Conservation (phyloP, 371 early-diverging fungal genomes). For the Rhizopus arrhizus region DNA sequence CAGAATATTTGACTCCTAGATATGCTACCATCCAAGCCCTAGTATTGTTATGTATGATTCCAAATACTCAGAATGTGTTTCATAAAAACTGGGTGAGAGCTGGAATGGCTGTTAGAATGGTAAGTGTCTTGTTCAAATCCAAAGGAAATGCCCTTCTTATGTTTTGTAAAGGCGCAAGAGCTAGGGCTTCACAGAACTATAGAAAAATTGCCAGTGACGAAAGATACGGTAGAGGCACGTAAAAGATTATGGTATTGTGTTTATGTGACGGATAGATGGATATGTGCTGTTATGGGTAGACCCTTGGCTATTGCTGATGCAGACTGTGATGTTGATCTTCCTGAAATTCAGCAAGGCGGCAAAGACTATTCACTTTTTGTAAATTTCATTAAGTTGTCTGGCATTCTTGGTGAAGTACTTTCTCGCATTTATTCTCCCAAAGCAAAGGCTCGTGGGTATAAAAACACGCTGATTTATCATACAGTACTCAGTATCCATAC, state of each 20-base stretch:
- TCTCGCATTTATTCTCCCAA: slow-evolving; percentile 50
- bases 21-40: slow-evolving; percentile 44
- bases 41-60: slow-evolving; percentile 40
- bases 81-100: slow-evolving; percentile 48
- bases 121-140: slow-evolving; percentile 7
- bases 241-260: slow-evolving; percentile 48
- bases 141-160: neutral
- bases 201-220: slow-evolving; percentile 24
- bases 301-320: slow-evolving; percentile 52
- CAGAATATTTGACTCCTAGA: slow-evolving; percentile 40
- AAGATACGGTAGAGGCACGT: slow-evolving; percentile 30
- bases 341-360: slow-evolving; percentile 22
- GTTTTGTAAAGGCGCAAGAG: slow-evolving; percentile 40
- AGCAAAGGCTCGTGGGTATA: slow-evolving; percentile 40
- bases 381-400: slow-evolving; percentile 45
- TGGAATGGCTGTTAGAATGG: slow-evolving; percentile 55
- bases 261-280: slow-evolving; percentile 49
- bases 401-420: slow-evolving; percentile 46
- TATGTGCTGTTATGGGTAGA: slow-evolving; percentile 47
- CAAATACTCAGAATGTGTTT: slow-evolving; percentile 29
- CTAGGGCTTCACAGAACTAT: slow-evolving; percentile 43
- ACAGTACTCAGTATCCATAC: slow-evolving; percentile 35
- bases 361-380: slow-evolving; percentile 40
- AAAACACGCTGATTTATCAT: slow-evolving; percentile 20
- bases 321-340: slow-evolving; percentile 53